A percentile compares a stretch with the other conserved stretches of the same genome.
Evolutionary conservation across 805 yeast species (phyloP).

Genomic region (Priceomyces melissophilus): DNA sequence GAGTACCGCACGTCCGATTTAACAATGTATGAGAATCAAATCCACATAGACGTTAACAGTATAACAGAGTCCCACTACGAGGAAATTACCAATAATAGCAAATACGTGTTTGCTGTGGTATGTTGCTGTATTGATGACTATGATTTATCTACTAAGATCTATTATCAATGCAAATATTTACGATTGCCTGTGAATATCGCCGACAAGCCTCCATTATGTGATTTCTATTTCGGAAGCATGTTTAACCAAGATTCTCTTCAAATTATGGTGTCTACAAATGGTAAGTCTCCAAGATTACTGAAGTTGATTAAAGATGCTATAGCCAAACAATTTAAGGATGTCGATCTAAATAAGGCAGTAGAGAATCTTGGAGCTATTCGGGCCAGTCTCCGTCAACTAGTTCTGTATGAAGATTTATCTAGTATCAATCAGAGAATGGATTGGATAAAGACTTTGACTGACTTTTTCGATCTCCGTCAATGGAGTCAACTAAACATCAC

Average conservation of each 20-base stretch:
- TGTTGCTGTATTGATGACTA: slow-evolving; percentile 77
- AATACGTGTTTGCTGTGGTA: slow-evolving; percentile 57
- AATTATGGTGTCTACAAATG: slow-evolving; percentile 80
- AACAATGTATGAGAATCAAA: slow-evolving; percentile 41
- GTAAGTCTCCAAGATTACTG: slow-evolving; percentile 75
- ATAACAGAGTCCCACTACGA: slow-evolving; percentile 15
- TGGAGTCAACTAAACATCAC: slow-evolving; percentile 49
- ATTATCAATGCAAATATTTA: slow-evolving; percentile 41
- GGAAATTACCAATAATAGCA: slow-evolving; percentile 30
- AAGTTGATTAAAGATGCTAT: slow-evolving; percentile 50
- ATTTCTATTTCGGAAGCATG: slow-evolving; percentile 81
- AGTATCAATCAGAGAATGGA: slow-evolving; percentile 62
- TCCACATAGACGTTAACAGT: background rate
- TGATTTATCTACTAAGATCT: slow-evolving; percentile 52
- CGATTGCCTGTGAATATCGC: slow-evolving; percentile 73
- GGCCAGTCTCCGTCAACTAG: slow-evolving; percentile 43
- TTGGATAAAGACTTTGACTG: slow-evolving; percentile 67
- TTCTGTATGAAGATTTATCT: slow-evolving; percentile 45
- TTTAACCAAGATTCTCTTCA: slow-evolving; percentile 70
- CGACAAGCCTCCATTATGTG: slow-evolving; percentile 80
- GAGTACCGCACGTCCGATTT: slow-evolving; percentile 48
- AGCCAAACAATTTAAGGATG: slow-evolving; percentile 41
- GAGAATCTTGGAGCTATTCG: slow-evolving; percentile 58
- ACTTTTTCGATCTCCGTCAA: slow-evolving; percentile 51
- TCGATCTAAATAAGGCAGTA: slow-evolving; percentile 57